phyloP scores from a whole-genome alignment of 768 basidiomycete species.

The Psilocybe subaeruginosa region DNA sequence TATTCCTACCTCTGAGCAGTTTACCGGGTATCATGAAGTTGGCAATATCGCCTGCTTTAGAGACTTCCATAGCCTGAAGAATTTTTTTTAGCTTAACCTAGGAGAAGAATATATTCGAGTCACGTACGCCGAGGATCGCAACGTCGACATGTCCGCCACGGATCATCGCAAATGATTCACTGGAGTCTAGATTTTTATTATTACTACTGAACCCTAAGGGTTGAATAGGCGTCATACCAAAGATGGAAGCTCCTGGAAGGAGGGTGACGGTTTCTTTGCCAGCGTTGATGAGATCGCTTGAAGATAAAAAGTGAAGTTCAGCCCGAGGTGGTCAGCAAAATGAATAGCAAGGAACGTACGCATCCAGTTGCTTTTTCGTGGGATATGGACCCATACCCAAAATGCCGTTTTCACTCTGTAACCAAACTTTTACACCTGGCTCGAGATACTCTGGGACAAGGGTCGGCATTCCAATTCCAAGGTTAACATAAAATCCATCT shows the following conservation, averaged over 20 bases:
- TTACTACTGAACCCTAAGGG: neutral
- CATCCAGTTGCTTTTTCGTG: conserved; percentile 75
- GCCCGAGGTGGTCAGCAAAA: neutral
- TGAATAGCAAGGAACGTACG: conserved; percentile 49
- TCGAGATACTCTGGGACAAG: conserved; percentile 81
- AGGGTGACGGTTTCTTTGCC: conserved; percentile 95
- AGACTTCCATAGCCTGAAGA: conserved; percentile 89
- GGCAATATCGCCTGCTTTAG: conserved; percentile 89
- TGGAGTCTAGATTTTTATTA: conserved; percentile 60
- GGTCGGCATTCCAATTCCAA: conserved; percentile 92
- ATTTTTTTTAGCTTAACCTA: neutral
- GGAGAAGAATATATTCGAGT: conserved; percentile 2
- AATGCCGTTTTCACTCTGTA: conserved; percentile 92
- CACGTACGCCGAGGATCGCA: conserved; percentile 87
- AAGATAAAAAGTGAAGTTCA: conserved; percentile 9
- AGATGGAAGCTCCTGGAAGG: conserved; percentile 88
- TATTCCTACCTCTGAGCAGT: conserved; percentile 68
- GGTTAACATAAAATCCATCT: conserved; percentile 86
- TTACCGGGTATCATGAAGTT: conserved; percentile 99
- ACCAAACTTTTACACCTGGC: conserved; percentile 78
- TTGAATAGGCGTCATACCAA: conserved; percentile 56
- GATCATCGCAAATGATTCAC: conserved; percentile 97
- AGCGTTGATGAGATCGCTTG: conserved; percentile 89
- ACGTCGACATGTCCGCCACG: conserved; percentile 95
- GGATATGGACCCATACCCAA: conserved; percentile 93